Evolutionary conservation across 192 early-diverging fungal genomes (phyloP), one percentile per base, ranked within the genome.

Genomic region (Coemansia sp.): DNA sequence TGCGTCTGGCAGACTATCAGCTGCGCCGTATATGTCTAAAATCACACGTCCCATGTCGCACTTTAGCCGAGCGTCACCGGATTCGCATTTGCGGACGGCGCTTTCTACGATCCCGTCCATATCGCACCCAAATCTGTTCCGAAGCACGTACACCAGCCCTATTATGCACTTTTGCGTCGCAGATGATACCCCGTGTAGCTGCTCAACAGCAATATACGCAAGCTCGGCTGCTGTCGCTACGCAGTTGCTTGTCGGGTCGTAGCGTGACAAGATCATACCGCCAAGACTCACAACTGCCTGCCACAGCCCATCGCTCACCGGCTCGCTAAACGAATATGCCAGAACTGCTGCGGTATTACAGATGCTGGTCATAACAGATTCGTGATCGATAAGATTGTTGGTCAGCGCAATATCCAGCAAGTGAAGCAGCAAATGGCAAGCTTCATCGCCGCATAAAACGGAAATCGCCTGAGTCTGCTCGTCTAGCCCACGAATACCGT

Each of bases 361-460:
- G 27, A 69, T 28, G 14, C 49, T 30, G 38, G 23, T 31, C 18
- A 69, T 47, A 11, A 22, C 43, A 9, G 10, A 10, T 12, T 16
- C 19, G 30, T 19, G 43, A 7, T 58, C 60, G 16, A 62, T 32
- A 38, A 49, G 28, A 27, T 43, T 43, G 44, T 52, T 45, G 9
- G 42, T 24, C 31, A 58, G 44, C 6, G 67, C 54, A 23, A 62
- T 27, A 24, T 69, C 60, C 18, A 69, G 32, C 22, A 69, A 43
- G 42, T 69, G 67, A n/a, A 69, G 18, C 42, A 69, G 14, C 35
- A 69, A 28, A 46, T 69, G 60, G 7, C 56, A 21, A 6, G 60
- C 19, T 6, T 58, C 60, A 8, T 63, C 45, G 25, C 56, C 58
- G 4, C 29, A 22, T 31, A 69, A 47, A 12, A 62, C 38, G 14